Evolutionary conservation across 192 early-diverging fungal species (phyloP), one percentile per base, ranked within the genome.

Genomic region (Helicostylum pulchrum): DNA sequence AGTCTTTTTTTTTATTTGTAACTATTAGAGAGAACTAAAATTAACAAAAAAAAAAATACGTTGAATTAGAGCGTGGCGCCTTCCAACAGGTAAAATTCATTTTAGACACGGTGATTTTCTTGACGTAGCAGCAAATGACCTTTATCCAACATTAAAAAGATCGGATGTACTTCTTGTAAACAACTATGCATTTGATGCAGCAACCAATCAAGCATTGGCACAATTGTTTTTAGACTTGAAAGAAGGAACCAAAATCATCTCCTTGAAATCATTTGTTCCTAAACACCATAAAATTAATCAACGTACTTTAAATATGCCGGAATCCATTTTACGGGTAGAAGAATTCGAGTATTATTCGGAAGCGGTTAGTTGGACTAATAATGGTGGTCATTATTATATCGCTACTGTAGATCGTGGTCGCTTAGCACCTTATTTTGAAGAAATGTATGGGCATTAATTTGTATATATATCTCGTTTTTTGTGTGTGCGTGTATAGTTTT

Each of bases 91-190:
- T 10, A 52, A 75, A 11, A 85, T 94, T 48, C 79, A 66, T 15
- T 75, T 97, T 45, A 78, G 82, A 64, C 85, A 88, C 14, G 93
- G 86, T 12, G 94, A 99, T 75, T 96, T 99, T 77, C 77, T 94
- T 63, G 90, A 94, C 46, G 42, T 54, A 10, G 50, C 47, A 15
- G 84, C 85, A 51, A 54, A 79, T 11, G 80, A 82, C 30, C 76
- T 92, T 2, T 80, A 87, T 42, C 75, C 80, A 26, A 78, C 90
- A n/a, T 77, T 99, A 53, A 79, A 81, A 14, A 67, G 73, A 1
- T 95, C 93, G 8, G 94, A 99, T 68, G 91, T 99, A 23, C 86
- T 99, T 39, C 88, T 99, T 71, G 93, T 95, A 66, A 97, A 97
- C 75, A 97, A 97, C 73, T 99, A 96, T 65, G 94, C 91, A 11